Evolutionary conservation across 2,329 filamentous ascomycete species (phyloP), one percentile per base, ranked within the genome.

Genomic region (Exophiala calicioides): DNA sequence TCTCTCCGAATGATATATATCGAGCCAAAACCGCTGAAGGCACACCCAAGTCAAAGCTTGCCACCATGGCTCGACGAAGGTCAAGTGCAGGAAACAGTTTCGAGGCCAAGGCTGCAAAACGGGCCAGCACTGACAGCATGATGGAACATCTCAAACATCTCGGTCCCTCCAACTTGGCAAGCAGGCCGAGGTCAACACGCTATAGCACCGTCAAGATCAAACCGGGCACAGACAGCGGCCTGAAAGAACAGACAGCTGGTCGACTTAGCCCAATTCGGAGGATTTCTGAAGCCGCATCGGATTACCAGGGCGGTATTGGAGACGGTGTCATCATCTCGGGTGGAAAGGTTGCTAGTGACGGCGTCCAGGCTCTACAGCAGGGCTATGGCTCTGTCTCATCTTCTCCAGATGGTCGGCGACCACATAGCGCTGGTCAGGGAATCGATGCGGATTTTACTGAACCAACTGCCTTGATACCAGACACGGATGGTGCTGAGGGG

Each of bases 181-280:
- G 73, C 52, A 70, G 75, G 31, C 81, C 81, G 2, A 78, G 79
- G 42, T 66, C 76, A 26, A 85, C 81, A 5, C 78, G 81, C 26
- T 83, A 80, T 63, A 75, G 75, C 47, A 76, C 74, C 7, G 81
- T 85, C 52, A 84, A 84, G 64, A 84, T 85, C 64, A 85, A 85
- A 62, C 80, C 79, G 10, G 78, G 73, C 10, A 59, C 48, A 33
- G 48, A 62, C 62, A 44, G 68, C 58, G 55, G 50, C 56, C 56
- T 47, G 44, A 66, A 53, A 62, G 64, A 47, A 50, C 62, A 62
- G 33, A 68, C 21, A 68, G 69, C 40, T 5, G 74, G 73, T 51
- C 62, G 60, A 35, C 55, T n/a, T 58, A 71, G 31, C 52, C 63
- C 9, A 59, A 64, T 26, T 15, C 60, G 57, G 9, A 55, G 58